Evolutionary conservation across 257 asterid genomes (phyloP), one percentile per base, ranked within the genome.

Genomic region (Mitragyna speciosa): DNA sequence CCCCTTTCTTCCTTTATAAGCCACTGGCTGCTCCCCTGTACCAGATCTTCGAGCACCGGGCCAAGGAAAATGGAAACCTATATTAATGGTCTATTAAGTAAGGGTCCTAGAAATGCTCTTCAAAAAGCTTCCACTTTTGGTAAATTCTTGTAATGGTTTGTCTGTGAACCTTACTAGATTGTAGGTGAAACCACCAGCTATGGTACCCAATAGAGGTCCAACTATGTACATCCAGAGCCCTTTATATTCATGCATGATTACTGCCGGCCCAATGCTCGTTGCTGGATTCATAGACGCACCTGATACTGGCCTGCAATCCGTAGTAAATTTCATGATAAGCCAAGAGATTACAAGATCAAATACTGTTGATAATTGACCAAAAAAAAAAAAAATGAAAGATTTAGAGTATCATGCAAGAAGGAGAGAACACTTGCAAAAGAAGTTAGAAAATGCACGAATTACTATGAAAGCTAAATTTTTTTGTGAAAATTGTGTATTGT

Each of bases 281-380:
- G 92, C 96, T 2, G 94, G 94, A 68, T 91, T 89, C 94, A 90
- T 84, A 6, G 92, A 89, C 0, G 84, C 96, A 41, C 96, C 94
- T 16, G 96, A 91, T 19, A 91, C 83, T 1, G 90, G 91, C 88
- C 96, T 91, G 89, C 87, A 67, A 26, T 24, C 39, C 0, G 45
- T 43, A 51, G 9, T 54, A 6, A 6, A 54, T 6, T 54, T 54
- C n/a, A 17, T 54, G 24, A 17, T 54, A 19, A 54, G 61, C n/a
- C n/a, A n/a, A n/a, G n/a, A n/a, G n/a, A n/a, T n/a, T n/a, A n/a
- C n/a, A n/a, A n/a, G n/a, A n/a, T n/a, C n/a, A n/a, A n/a, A n/a
- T n/a, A n/a, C n/a, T n/a, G n/a, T n/a, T n/a, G n/a, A n/a, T n/a
- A n/a, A n/a, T n/a, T n/a, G n/a, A n/a, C n/a, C n/a, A n/a, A n/a